These are phyloP conservation scores for Mediolabrus comicus DNA, from an alignment of 108 stramenopile genomes.

Conservation along the genomic window DNA sequence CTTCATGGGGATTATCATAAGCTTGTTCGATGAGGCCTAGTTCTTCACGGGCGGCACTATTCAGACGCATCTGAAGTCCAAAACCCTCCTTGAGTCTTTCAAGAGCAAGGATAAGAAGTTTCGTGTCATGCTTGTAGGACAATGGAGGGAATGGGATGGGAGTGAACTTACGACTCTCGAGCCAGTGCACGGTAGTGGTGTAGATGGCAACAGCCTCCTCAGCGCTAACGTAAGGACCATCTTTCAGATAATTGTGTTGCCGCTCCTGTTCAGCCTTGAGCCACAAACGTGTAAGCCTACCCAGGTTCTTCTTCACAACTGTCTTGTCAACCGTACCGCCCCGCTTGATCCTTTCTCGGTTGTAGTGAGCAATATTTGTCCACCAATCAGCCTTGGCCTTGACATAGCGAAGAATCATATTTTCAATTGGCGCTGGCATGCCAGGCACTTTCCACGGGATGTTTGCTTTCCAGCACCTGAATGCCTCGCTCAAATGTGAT, in stretches of 20 bases:
- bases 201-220: constrained; percentile 99
- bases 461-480: constrained; percentile 99
- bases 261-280: constrained; percentile 99
- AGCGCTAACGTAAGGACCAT: constrained; percentile 96
- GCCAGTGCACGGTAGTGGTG: constrained; percentile 99
- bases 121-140: constrained; percentile 99
- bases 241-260: constrained; percentile 99
- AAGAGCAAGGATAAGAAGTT: constrained; percentile 98
- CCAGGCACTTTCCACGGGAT: constrained; percentile 99
- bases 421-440: constrained; percentile 99
- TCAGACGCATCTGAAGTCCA: constrained; percentile 91
- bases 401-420: constrained; percentile 99
- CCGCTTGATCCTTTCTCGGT: constrained; percentile 98
- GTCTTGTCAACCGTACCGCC: constrained; percentile 99
- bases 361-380: constrained; percentile 98
- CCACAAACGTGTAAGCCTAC: constrained; percentile 97
- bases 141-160: constrained; percentile 99
- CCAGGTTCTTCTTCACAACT: constrained; percentile 99
- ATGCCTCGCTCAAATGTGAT: constrained; percentile 96
- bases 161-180: constrained; percentile 97
- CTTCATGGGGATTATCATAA: constrained; percentile 99
- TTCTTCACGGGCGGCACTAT: constrained; percentile 95
- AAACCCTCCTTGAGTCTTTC: constrained; percentile 99
- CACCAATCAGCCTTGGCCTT: constrained; percentile 99
- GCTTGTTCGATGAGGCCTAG: constrained; percentile 98